These are phyloP conservation scores for Geotrichum restrictum DNA, from an alignment of 1,139 yeast species.

Conservation along the genomic window DNA sequence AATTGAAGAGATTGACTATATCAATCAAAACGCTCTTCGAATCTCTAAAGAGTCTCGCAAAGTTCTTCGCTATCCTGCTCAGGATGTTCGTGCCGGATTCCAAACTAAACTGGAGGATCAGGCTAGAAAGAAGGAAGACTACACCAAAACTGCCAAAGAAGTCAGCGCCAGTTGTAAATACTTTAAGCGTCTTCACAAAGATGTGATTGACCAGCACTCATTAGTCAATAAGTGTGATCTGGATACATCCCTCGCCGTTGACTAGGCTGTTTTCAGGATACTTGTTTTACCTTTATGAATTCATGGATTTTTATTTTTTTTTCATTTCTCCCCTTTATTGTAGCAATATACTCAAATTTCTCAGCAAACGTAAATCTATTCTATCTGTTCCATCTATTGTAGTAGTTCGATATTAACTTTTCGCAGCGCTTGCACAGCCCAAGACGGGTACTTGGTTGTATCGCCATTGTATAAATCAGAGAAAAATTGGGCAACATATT, in stretches of 20 bases:
- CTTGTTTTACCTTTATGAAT: neutral
- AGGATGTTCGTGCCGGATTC: constrained; percentile 75
- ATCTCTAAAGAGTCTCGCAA: constrained; percentile 77
- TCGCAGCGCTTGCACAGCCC: constrained; percentile 44
- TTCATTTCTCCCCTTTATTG: neutral
- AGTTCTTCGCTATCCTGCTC: constrained; percentile 75
- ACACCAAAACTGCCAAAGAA: constrained; percentile 52
- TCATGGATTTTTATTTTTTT: neutral
- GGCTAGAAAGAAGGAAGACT: constrained; percentile 54
- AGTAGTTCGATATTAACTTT: constrained; percentile 38
- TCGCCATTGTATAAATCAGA: constrained; percentile 36
- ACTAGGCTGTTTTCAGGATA: neutral
- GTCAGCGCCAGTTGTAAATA: constrained; percentile 57
- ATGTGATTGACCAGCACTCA: constrained; percentile 30
- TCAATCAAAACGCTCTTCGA: constrained; percentile 71
- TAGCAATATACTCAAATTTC: neutral
- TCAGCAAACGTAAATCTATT: too few species aligned
- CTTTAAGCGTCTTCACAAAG: constrained; percentile 52
- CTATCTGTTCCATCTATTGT: constrained; percentile 13
- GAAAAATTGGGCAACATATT: constrained; percentile 40
- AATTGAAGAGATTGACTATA: constrained; percentile 65
- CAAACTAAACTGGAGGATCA: constrained; percentile 66
- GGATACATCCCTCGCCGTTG: constrained; percentile 21
- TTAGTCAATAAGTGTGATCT: constrained; percentile 29
- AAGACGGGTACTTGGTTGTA: constrained; percentile 37